These are phyloP conservation scores for Hibiscus tridactylites DNA, from an alignment of 345 rosid species.

Conservation along the genomic window DNA sequence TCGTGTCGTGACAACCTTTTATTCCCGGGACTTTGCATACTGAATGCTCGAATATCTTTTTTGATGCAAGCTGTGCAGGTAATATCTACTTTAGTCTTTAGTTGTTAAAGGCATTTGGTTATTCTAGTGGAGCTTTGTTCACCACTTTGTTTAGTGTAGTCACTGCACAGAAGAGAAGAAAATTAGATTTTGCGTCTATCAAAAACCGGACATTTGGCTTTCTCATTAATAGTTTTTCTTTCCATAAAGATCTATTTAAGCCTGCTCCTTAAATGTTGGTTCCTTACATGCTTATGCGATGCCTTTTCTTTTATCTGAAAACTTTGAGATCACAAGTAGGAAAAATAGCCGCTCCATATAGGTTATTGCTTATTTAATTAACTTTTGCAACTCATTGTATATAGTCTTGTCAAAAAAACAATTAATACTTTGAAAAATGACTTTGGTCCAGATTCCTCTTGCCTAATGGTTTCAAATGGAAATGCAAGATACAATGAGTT, in stretches of 20 bases:
- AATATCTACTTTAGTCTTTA: neutral
- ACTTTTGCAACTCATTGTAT: neutral
- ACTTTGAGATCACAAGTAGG: no score
- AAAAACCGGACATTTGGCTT: neutral
- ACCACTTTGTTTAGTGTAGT: neutral
- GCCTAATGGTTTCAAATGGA: neutral
- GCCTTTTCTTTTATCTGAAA: no score
- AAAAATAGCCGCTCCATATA: no score
- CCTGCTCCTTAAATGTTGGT: neutral
- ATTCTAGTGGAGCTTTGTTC: neutral
- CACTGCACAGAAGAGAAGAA: neutral
- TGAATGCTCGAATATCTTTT: neutral
- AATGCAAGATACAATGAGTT: neutral
- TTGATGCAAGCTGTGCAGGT: neutral
- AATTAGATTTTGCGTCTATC: neutral
- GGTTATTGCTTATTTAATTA: neutral
- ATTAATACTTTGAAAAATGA: neutral
- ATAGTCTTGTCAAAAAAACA: neutral
- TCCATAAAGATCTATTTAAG: neutral
- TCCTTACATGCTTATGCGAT: neutral
- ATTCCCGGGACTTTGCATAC: neutral
- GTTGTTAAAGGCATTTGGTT: neutral
- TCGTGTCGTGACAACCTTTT: neutral
- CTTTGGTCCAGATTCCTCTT: neutral
- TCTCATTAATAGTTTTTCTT: neutral